Conservation (phyloP, 805 yeast genomes). For the Dipodascus albidus region DNA sequence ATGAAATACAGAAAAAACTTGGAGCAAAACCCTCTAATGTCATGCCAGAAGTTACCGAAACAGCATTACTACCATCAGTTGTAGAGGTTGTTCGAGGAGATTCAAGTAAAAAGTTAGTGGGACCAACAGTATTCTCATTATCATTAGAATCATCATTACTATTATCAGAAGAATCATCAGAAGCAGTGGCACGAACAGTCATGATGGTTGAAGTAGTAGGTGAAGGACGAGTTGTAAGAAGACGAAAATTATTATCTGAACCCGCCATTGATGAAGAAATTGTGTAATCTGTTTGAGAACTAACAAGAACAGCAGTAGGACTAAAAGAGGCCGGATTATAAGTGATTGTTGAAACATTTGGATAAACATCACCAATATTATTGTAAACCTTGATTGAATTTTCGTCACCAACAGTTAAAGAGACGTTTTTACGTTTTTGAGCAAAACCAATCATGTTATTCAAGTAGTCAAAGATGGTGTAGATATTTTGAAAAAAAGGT, state of each 20-base stretch:
- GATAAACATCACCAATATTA: not conserved
- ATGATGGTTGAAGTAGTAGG: not conserved
- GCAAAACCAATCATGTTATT: conserved; percentile 14
- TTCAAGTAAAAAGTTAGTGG: not conserved
- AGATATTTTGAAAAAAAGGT: conserved; percentile 11
- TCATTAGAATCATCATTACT: not conserved
- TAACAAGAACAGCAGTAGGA: not conserved
- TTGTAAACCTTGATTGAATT: not conserved
- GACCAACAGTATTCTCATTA: not conserved
- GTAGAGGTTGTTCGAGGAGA: not conserved
- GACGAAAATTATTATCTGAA: not conserved
- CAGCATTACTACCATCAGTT: not conserved
- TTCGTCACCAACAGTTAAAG: not conserved
- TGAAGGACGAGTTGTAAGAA: not conserved
- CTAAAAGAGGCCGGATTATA: not conserved
- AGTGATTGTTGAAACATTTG: not conserved
- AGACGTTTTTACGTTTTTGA: conserved; percentile 4
- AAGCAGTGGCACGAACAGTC: not conserved
- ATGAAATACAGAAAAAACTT: not conserved
- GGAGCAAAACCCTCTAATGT: not conserved
- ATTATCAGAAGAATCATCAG: not conserved
- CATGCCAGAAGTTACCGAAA: not conserved
- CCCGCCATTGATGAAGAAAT: not conserved
- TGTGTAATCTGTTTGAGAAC: not conserved
- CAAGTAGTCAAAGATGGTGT: conserved; percentile 15